phyloP scores from a whole-genome alignment of 345 rosid species.

The Eutrema heterophyllum region DNA sequence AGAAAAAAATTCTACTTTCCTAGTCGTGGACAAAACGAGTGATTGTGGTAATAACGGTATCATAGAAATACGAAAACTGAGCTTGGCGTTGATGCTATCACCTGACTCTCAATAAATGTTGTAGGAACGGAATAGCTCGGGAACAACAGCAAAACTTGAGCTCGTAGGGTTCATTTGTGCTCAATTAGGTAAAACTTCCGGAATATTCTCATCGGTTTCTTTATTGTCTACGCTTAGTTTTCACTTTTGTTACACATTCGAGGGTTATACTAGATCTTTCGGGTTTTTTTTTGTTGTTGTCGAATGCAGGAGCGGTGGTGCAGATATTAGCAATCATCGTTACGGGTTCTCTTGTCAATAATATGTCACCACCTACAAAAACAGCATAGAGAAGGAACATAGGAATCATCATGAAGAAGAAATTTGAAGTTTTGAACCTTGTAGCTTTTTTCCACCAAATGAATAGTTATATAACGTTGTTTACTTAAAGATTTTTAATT shows the following conservation, averaged over 20 bases:
- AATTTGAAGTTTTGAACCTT: constrained; percentile 2
- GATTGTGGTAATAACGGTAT: not conserved
- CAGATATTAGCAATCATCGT: constrained; percentile 40
- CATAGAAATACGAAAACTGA: not conserved
- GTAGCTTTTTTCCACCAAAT: not conserved
- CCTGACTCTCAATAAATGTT: not conserved
- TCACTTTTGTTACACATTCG: not conserved
- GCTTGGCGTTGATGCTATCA: constrained; percentile 4
- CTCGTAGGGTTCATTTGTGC: constrained; percentile 33
- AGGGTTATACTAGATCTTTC: not conserved
- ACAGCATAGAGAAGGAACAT: constrained; percentile 13
- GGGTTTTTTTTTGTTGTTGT: not conserved
- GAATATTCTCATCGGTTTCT: not conserved
- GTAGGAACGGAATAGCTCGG: constrained; percentile 28
- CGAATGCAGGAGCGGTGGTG: constrained; percentile 36
- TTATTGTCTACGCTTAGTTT: not conserved
- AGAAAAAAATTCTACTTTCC: not conserved
- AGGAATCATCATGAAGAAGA: not conserved
- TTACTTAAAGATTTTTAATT: not conserved
- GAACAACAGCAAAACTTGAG: constrained; percentile 35
- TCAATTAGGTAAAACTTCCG: constrained; percentile 34
- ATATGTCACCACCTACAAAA: constrained; percentile 81
- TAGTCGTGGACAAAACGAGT: not conserved
- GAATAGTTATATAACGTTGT: not conserved
- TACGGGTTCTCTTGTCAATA: constrained; percentile 41